Evolutionary conservation across 345 rosid genomes (phyloP), one percentile per base, ranked within the genome.

Genomic region (Citrus medica): DNA sequence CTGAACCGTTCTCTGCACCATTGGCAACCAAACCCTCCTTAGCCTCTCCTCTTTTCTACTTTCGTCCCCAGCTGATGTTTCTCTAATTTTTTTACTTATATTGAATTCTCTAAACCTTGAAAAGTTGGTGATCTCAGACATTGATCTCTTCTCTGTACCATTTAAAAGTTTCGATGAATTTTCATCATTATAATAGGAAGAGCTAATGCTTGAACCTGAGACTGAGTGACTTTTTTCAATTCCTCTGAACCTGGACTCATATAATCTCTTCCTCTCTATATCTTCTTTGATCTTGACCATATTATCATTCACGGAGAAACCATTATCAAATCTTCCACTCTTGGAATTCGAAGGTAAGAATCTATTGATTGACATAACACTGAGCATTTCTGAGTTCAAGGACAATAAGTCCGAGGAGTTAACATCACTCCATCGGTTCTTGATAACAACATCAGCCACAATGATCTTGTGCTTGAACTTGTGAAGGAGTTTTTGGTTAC

Each of bases 351-450:
- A 58, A 59, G 14, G 76, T 13, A 76, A 82, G 71, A 82, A 77
- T 38, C 82, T 81, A 21, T 74, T 70, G 79, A 85, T 82, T 24
- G 88, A 81, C 67, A 66, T 24, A 13, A 35, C 75, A 32, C 77
- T 14, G 6, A 85, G 80, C 91, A 88, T 86, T 53, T 88, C 89
- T 0, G 88, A 80, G 35, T 72, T 82, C 82, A 88, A 67, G 53
- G 79, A 82, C 65, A 88, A 27, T 30, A 88, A 76, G 72, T 88
- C 91, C 4, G 91, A 88, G 55, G 89, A 82, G 13, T 85, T 88
- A 5, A 86, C 83, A 60, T 88, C 89, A 46, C 89, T 88, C 89
- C 89, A 88, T 53, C 89, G 59, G 69, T 69, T 86, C 88, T 74
- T 88, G 72, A 71, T 74, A 16, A 85, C 69, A 30, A 77, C 81